Conservation (phyloP, 2,329 filamentous ascomycete genomes). For the Xylariaceae sp. region DNA sequence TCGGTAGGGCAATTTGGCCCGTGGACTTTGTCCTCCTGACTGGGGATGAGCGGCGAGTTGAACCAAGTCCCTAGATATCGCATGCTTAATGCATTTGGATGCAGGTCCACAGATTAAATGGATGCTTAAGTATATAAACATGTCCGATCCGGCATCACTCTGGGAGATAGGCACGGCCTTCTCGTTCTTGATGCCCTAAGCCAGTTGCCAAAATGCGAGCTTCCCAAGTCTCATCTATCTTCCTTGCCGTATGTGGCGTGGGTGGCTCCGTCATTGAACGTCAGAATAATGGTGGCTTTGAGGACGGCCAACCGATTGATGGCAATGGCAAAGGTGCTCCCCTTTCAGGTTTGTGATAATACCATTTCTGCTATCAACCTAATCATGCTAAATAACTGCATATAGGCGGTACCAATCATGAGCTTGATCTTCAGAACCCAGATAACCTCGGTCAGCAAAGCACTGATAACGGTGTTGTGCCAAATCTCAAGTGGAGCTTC, state of each 20-base stretch:
- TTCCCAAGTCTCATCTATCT: conserved; percentile 21
- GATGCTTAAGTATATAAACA: background rate
- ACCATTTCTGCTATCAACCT: background rate
- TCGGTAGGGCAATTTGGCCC: background rate
- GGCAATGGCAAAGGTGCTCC: conserved; percentile 60
- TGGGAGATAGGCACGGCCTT: background rate
- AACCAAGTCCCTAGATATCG: background rate
- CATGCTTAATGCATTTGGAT: background rate
- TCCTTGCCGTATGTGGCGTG: conserved; percentile 21
- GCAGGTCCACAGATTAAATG: background rate
- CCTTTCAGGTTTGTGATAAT: conserved; percentile 52
- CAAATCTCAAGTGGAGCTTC: conserved; percentile 71
- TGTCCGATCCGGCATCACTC: background rate
- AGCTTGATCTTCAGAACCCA: conserved; percentile 64
- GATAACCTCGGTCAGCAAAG: conserved; percentile 63
- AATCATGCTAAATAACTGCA: background rate
- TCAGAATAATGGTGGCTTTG: conserved; percentile 40
- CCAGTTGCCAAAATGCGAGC: conserved; percentile 22
- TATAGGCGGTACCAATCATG: conserved; percentile 64
- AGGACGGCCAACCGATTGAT: conserved; percentile 58
- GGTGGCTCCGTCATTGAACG: background rate
- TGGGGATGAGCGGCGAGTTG: background rate
- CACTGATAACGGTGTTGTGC: conserved; percentile 65
- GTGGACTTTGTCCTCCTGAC: background rate
- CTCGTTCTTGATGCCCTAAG: background rate